Evolutionary conservation across 441 rosid genomes (phyloP).

Genomic region (Cnidoscolus chayamansa): DNA sequence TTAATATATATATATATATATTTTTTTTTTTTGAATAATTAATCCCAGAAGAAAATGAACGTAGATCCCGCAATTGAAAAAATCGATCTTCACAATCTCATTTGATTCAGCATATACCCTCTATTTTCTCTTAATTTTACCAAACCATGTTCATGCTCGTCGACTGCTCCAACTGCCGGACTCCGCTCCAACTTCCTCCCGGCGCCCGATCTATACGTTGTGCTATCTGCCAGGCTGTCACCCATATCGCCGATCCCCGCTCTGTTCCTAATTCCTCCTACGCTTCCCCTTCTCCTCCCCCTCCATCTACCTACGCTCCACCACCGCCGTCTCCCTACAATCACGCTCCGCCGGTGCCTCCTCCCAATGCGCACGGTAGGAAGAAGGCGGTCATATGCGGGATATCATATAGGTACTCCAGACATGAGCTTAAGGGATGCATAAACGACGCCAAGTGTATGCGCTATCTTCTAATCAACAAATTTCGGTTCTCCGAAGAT

Average conservation of each 20-base stretch:
- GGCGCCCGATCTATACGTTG: conserved; percentile 89
- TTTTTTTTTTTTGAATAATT: too few species aligned
- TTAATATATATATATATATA: too few species aligned
- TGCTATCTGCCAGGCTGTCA: conserved; percentile 75
- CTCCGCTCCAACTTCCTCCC: conserved; percentile 68
- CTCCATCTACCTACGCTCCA: conserved; percentile 27
- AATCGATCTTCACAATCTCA: not conserved
- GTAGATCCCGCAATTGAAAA: too few species aligned
- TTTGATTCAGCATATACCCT: not conserved
- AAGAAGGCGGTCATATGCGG: conserved; percentile 88
- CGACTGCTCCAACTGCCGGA: conserved; percentile 74
- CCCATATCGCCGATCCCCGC: conserved; percentile 67
- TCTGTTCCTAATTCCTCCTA: conserved; percentile 34
- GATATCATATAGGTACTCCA: conserved; percentile 68
- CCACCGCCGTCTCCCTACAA: conserved; percentile 41
- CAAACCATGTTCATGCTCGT: conserved; percentile 53
- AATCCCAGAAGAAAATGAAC: too few species aligned
- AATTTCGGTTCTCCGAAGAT: conserved; percentile 60
- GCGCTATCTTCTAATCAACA: conserved; percentile 72
- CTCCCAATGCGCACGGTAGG: conserved; percentile 61
- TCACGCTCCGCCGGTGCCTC: conserved; percentile 54
- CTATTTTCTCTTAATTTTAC: not conserved
- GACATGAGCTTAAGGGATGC: conserved; percentile 91
- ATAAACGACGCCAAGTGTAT: conserved; percentile 92
- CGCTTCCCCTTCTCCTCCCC: conserved; percentile 39